Conservation (phyloP, 306 rosid species). For the Casuarina equisetifolia region DNA sequence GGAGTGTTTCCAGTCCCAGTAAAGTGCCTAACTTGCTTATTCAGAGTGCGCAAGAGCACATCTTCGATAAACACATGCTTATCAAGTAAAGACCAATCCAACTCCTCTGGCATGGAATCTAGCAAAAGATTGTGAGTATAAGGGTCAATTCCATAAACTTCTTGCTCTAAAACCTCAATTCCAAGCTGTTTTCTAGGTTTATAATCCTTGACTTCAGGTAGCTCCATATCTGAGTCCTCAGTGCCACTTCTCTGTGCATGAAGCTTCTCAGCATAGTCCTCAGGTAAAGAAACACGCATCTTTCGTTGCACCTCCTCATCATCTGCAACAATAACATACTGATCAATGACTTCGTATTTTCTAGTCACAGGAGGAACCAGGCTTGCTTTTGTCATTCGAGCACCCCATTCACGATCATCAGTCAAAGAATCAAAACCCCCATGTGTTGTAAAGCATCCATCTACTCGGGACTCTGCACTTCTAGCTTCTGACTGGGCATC, state of each 20-base stretch:
- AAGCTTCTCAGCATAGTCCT: slow-evolving; percentile 90
- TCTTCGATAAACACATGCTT: slow-evolving; percentile 92
- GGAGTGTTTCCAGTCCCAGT: slow-evolving; percentile 90
- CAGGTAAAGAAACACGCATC: slow-evolving; percentile 93
- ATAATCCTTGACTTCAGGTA: slow-evolving; percentile 95
- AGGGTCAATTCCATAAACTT: slow-evolving; percentile 98
- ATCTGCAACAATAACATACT: slow-evolving; percentile 77
- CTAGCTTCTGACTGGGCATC: slow-evolving; percentile 52
- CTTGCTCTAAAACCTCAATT: slow-evolving; percentile 90
- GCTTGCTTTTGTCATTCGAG: slow-evolving; percentile 99
- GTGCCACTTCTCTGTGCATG: slow-evolving; percentile 86
- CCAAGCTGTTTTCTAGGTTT: slow-evolving; percentile 96
- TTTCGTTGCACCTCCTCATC: slow-evolving; percentile 91
- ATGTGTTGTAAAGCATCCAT: slow-evolving; percentile 48
- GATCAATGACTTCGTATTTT: slow-evolving; percentile 88
- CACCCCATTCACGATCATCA: slow-evolving; percentile 99
- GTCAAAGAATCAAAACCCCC: slow-evolving; percentile 54
- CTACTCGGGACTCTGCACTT: slow-evolving; percentile 51
- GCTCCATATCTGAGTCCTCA: slow-evolving; percentile 97
- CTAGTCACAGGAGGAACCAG: slow-evolving; percentile 99
- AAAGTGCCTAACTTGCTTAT: slow-evolving; percentile 73
- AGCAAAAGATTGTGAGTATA: slow-evolving; percentile 96
- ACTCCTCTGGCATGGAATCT: slow-evolving; percentile 89
- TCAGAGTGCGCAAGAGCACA: slow-evolving; percentile 74
- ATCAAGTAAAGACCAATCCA: slow-evolving; percentile 75